Conservation (phyloP, 2,329 filamentous ascomycete species). For the Hypomyces rosellus region DNA sequence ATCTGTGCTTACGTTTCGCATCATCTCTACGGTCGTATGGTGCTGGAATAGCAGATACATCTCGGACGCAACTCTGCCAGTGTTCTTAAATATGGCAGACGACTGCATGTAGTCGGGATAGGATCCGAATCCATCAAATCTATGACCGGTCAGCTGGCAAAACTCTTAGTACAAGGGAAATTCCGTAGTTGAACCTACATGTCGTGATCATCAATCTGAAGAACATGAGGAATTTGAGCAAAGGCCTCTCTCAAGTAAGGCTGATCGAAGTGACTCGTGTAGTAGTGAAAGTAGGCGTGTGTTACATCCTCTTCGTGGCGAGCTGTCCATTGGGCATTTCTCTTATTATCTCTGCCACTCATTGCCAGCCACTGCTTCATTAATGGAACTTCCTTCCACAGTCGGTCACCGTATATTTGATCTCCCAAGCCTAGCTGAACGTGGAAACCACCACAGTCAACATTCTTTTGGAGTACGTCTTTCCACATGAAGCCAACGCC, state of each 20-base stretch:
- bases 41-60: constrained; percentile 99
- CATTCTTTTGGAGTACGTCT: constrained; percentile 93
- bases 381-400: constrained; percentile 94
- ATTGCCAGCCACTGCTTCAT: constrained; percentile 93
- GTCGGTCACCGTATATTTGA: constrained; percentile 88
- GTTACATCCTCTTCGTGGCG: constrained; percentile 92
- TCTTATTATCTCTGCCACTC: constrained; percentile 87
- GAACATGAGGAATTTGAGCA: constrained; percentile 90
- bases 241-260: constrained; percentile 91
- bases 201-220: constrained; percentile 93
- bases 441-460: constrained; percentile 93
- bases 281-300: constrained; percentile 98
- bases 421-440: constrained; percentile 86
- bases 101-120: constrained; percentile 99
- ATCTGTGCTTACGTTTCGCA: constrained; percentile 83
- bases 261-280: constrained; percentile 97
- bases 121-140: constrained; percentile 93
- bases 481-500: constrained; percentile 98
- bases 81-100: constrained; percentile 96
- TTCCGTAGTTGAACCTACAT: constrained; percentile 60
- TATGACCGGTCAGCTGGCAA: constrained; percentile 29
- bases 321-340: constrained; percentile 85
- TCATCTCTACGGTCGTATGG: constrained; percentile 88
- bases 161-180: constrained; percentile 8
- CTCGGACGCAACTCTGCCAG: constrained; percentile 88